phyloP scores from a whole-genome alignment of 208 protist species.

The Leishmania major region DNA sequence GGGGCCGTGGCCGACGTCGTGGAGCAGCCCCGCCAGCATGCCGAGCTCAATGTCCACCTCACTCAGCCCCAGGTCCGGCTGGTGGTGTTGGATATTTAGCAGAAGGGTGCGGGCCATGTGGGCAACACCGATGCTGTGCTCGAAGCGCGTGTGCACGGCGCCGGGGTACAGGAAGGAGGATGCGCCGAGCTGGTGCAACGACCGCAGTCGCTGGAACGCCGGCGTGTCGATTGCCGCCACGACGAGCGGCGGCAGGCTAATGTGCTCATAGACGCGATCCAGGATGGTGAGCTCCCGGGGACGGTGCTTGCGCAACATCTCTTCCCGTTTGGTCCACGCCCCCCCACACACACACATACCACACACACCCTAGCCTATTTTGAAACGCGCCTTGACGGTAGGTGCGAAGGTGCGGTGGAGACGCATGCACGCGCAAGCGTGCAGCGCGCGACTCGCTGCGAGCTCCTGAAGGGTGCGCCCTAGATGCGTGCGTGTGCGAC shows the following conservation, averaged over 20 bases:
- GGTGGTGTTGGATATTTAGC: constrained; percentile 67
- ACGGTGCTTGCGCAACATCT: constrained; percentile 37
- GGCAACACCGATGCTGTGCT: constrained; percentile 96
- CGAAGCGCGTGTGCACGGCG: constrained; percentile 96
- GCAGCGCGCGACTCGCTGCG: neutral
- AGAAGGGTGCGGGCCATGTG: constrained; percentile 92
- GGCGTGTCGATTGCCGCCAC: constrained; percentile 95
- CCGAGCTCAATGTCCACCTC: constrained; percentile 82
- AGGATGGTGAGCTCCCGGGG: constrained; percentile 65
- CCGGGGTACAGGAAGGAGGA: constrained; percentile 95
- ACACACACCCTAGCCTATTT: no score
- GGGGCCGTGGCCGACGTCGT: constrained; percentile 97
- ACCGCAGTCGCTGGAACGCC: constrained; percentile 95
- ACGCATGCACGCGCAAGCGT: neutral
- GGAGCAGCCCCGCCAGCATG: constrained; percentile 95
- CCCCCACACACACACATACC: neutral
- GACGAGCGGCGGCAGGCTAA: constrained; percentile 84
- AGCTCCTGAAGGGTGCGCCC: neutral
- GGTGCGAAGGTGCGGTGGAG: neutral
- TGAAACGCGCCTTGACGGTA: neutral
- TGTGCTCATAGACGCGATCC: constrained; percentile 95
- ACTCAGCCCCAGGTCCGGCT: constrained; percentile 93
- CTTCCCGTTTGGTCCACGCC: neutral
- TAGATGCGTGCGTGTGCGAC: neutral
- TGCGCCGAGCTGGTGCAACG: constrained; percentile 95